Percentiles rank a stretch among this genome's conserved stretches.
phyloP scores from a whole-genome alignment of 768 basidiomycete genomes.

The Leucosporidium creatinivorum region DNA sequence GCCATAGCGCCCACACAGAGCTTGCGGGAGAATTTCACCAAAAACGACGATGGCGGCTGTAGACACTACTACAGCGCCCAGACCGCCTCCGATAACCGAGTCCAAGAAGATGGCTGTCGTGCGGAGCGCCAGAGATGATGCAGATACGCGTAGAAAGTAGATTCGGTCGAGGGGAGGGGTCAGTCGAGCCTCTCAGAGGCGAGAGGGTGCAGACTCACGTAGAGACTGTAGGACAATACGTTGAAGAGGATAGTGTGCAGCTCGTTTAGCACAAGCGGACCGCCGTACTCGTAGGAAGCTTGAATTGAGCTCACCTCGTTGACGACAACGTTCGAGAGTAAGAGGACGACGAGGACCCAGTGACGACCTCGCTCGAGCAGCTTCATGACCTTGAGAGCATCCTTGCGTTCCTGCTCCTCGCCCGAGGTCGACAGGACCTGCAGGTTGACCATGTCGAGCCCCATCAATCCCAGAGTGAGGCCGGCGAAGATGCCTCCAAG shows the following conservation, averaged over 20 bases:
- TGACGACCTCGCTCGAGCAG: slow-evolving; percentile 63
- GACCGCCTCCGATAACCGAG: slow-evolving; percentile 46
- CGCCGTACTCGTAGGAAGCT: too few relatives aligned
- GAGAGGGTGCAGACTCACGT: not conserved
- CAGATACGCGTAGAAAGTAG: too few relatives aligned
- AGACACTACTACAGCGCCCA: slow-evolving; percentile 44
- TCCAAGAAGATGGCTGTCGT: slow-evolving; percentile 46
- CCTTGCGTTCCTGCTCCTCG: slow-evolving; percentile 33
- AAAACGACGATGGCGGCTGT: slow-evolving; percentile 41
- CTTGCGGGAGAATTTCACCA: slow-evolving; percentile 49
- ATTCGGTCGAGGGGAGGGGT: too few relatives aligned
- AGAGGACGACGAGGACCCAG: slow-evolving; percentile 88
- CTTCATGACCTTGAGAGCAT: slow-evolving; percentile 47
- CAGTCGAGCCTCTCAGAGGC: too few relatives aligned
- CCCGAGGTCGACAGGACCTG: slow-evolving; percentile 33
- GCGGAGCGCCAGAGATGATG: too few relatives aligned
- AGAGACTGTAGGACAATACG: not conserved
- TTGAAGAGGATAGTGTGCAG: not conserved
- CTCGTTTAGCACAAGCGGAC: slow-evolving; percentile 36
- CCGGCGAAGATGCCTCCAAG: slow-evolving; percentile 88
- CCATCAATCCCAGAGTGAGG: slow-evolving; percentile 30
- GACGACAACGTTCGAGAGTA: slow-evolving; percentile 70
- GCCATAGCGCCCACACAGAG: slow-evolving; percentile 69
- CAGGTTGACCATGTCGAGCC: slow-evolving; percentile 27
- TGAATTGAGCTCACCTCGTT: slow-evolving; percentile 38